Conservation (phyloP, 2,329 filamentous ascomycete species). For the Neofusicoccum sp. region DNA sequence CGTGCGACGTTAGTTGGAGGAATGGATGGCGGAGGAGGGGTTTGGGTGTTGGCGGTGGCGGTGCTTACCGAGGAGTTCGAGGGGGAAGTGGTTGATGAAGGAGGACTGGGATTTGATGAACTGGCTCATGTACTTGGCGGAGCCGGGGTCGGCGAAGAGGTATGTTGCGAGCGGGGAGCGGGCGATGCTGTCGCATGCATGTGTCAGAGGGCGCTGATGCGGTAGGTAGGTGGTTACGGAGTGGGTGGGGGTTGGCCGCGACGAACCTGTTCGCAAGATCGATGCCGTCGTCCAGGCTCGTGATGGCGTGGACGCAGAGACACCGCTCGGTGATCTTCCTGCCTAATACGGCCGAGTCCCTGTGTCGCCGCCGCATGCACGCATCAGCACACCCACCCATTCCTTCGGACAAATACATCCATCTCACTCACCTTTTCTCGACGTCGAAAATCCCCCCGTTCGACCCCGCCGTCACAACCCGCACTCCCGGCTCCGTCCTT, state of each 20-base stretch:
- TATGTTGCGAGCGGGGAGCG: slow-evolving; percentile 51
- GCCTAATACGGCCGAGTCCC: slow-evolving; percentile 12
- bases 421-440: neutral
- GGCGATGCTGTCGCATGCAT: neutral
- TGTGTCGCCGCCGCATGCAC: neutral
- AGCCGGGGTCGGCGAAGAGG: slow-evolving; percentile 52
- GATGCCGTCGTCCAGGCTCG: slow-evolving; percentile 59
- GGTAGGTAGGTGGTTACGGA: neutral
- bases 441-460: slow-evolving; percentile 12
- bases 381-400: neutral
- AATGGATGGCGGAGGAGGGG: slow-evolving; percentile 26
- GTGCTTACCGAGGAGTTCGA: slow-evolving; percentile 51
- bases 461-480: slow-evolving; percentile 15
- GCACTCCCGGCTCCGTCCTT: slow-evolving; percentile 2
- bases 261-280: slow-evolving; percentile 42
- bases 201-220: neutral
- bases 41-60: slow-evolving; percentile 23
- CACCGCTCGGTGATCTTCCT: slow-evolving; percentile 46
- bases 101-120: slow-evolving; percentile 55
- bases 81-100: slow-evolving; percentile 61
- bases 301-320: slow-evolving; percentile 51
- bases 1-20: neutral
- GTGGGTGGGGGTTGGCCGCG: slow-evolving; percentile 14
- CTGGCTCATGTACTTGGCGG: slow-evolving; percentile 63
- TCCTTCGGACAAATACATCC: neutral